phyloP scores from a whole-genome alignment of 2,329 filamentous ascomycete species.

The Pseudodiploospora longispora region DNA sequence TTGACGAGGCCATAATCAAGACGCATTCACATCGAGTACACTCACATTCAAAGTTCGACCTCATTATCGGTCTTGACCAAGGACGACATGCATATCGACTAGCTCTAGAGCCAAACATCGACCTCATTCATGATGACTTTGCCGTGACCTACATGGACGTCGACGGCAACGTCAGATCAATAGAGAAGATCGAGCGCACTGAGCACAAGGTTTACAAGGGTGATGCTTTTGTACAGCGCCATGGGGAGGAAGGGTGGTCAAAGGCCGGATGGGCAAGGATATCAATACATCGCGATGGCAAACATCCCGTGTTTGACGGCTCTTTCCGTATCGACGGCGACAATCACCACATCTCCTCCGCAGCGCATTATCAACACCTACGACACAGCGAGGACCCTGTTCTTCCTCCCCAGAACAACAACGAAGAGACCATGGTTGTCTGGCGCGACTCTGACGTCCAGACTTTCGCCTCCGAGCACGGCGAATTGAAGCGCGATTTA shows the following conservation, averaged over 20 bases:
- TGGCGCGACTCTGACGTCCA: constrained; percentile 85
- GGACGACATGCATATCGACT: constrained; percentile 66
- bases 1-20: constrained; percentile 70
- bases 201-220: constrained; percentile 83
- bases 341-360: constrained; percentile 79
- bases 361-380: constrained; percentile 64
- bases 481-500: constrained; percentile 56
- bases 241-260: constrained; percentile 58
- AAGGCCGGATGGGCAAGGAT: constrained; percentile 83
- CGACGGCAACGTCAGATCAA: constrained; percentile 59
- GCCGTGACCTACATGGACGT: constrained; percentile 62
- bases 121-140: constrained; percentile 72
- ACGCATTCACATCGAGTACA: constrained; percentile 73
- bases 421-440: constrained; percentile 74
- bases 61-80: constrained; percentile 68
- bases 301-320: constrained; percentile 77
- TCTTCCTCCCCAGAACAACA: constrained; percentile 38
- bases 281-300: constrained; percentile 67
- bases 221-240: constrained; percentile 59
- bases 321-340: constrained; percentile 74
- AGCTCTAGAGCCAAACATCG: constrained; percentile 79
- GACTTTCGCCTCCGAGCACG: constrained; percentile 29
- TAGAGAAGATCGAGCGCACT: constrained; percentile 63
- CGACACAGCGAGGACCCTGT: constrained; percentile 64
- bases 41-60: constrained; percentile 73